Evolutionary conservation across 192 early-diverging fungal genomes (phyloP), one percentile per base, ranked within the genome.

Genomic region (Powellomyces hirtus): DNA sequence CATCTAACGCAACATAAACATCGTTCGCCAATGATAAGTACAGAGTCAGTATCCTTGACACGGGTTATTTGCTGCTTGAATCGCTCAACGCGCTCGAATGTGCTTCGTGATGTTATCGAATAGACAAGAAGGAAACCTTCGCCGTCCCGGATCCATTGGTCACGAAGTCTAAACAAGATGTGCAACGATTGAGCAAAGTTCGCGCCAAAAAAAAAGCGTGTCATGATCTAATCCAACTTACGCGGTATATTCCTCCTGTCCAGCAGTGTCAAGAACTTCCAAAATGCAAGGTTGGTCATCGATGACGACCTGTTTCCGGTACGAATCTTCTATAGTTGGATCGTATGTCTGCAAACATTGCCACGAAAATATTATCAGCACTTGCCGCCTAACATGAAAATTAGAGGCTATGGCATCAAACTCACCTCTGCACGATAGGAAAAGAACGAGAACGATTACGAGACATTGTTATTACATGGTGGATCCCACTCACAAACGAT

Each of bases 291-390:
- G 88, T 64, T 89, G 86, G 35, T 91, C 89, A 75, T 98, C 94
- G 56, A 98, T 94, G 20, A 92, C 84, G 72, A 93, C 91, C 77
- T 96, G 95, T 74, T 96, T 96, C 58, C 91, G 88, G 82, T 98
- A 98, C n/a, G 94, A 96, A 81, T 98, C 95, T 82, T 98, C 96
- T 63, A 96, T 98, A 20, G 96, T 98, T 8, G 96, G 96, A 75
- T 98, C 96, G 73, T 98, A 98, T 36, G 59, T 60, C 59, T 56
- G 29, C 26, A 29, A 34, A 34, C 53, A 56, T 4, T 18, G 29
- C 16, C 18, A 31, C 14, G 51, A 26, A 53, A 53, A 42, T 42
- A 42, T 42, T 42, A 18, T 8, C 8, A 42, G 40, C 40, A 8
- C 8, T 8, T 42, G 40, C 18, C 40, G 8, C 18, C 10, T 18